These are phyloP conservation scores for Aegilops longissima DNA, from an alignment of 176 grass and related monocot species.

Conservation along the genomic window DNA sequence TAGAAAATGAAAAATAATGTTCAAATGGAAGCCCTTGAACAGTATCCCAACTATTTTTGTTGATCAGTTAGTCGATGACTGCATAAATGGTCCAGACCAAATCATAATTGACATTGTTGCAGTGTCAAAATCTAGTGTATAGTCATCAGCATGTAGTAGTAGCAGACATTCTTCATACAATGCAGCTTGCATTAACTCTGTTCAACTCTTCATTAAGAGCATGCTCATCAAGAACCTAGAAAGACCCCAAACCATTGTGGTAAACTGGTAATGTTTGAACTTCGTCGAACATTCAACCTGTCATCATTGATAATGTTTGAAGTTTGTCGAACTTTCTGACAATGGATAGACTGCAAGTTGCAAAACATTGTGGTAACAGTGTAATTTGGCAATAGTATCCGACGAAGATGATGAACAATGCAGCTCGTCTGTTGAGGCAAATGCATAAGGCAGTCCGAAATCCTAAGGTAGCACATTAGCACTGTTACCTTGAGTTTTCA, in stretches of 20 bases:
- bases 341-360: background rate
- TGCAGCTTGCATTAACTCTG: background rate
- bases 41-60: background rate
- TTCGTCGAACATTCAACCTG: background rate
- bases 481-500: background rate
- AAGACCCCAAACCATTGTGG: background rate
- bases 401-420: background rate
- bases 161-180: background rate
- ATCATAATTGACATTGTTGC: constrained; percentile 12
- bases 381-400: background rate
- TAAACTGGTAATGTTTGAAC: background rate
- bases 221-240: background rate
- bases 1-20: background rate
- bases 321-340: background rate
- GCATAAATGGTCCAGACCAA: constrained; percentile 14
- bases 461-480: background rate
- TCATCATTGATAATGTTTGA: background rate
- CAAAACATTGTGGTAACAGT: background rate
- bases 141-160: background rate
- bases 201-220: background rate
- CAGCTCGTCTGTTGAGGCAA: background rate
- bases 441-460: background rate
- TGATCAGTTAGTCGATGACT: background rate
- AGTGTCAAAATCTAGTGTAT: constrained; percentile 8
- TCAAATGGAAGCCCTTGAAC: background rate